Conservation (phyloP, 1,284 basidiomycete genomes). For the Ganoderma boninense region DNA sequence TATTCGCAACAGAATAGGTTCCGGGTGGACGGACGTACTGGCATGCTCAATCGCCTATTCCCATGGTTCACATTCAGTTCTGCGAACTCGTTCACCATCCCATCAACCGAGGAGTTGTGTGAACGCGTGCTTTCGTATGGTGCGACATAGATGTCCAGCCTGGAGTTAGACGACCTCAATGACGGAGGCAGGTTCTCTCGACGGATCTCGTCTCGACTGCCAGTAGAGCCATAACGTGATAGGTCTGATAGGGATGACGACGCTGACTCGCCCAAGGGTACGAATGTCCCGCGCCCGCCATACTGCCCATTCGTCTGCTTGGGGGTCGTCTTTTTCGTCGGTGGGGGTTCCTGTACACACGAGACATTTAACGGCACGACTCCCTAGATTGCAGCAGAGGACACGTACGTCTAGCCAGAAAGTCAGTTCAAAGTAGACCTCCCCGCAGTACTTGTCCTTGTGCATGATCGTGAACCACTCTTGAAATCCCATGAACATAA, state of each 20-base stretch:
- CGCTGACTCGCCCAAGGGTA: slow-evolving; percentile 57
- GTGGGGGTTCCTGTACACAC: slow-evolving; percentile 67
- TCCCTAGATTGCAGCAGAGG: slow-evolving; percentile 40
- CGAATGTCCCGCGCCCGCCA: slow-evolving; percentile 79
- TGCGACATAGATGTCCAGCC: slow-evolving; percentile 76
- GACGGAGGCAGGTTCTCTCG: slow-evolving; percentile 66
- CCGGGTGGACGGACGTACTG: slow-evolving; percentile 54
- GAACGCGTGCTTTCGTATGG: slow-evolving; percentile 60
- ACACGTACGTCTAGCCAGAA: slow-evolving; percentile 92
- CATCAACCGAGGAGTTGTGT: slow-evolving; percentile 52
- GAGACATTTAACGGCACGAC: neutral
- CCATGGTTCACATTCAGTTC: slow-evolving; percentile 66
- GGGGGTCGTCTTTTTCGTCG: slow-evolving; percentile 68
- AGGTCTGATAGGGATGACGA: slow-evolving; percentile 39
- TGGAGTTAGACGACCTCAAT: slow-evolving; percentile 64
- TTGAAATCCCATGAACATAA: slow-evolving; percentile 42
- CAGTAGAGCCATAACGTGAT: slow-evolving; percentile 48
- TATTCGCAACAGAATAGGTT: neutral
- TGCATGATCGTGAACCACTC: slow-evolving; percentile 94
- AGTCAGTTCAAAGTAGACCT: slow-evolving; percentile 93
- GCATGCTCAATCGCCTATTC: slow-evolving; percentile 64
- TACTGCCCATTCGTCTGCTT: slow-evolving; percentile 71
- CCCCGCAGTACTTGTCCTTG: slow-evolving; percentile 94
- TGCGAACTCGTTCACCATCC: slow-evolving; percentile 66
- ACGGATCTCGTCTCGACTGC: slow-evolving; percentile 48